These are phyloP conservation scores for Neofusicoccum kwambonambiense DNA, from an alignment of 2,329 filamentous ascomycete genomes.

Conservation along the genomic window DNA sequence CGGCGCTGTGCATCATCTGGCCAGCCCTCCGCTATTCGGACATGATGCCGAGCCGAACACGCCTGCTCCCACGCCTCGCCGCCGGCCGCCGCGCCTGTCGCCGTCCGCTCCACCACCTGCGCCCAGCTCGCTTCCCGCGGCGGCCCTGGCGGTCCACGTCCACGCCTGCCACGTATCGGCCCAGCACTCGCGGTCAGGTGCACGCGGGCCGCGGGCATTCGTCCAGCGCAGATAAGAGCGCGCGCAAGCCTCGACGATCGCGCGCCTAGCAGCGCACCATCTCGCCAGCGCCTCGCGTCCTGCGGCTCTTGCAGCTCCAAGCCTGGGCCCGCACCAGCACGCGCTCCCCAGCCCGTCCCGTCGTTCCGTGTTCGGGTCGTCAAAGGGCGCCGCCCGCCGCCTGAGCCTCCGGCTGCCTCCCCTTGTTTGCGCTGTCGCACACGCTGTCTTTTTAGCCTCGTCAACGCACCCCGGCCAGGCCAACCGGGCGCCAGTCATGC, in stretches of 20 bases:
- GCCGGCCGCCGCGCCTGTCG: not conserved
- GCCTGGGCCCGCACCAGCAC: slow-evolving; percentile 4
- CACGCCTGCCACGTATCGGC: slow-evolving; percentile 14
- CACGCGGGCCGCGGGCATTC: not conserved
- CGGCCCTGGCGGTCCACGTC: not conserved
- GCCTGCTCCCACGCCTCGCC: too few species aligned
- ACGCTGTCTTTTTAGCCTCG: not conserved
- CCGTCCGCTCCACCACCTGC: not conserved
- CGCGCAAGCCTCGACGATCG: slow-evolving; percentile 6
- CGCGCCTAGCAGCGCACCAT: slow-evolving; percentile 7
- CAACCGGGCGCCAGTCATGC: slow-evolving; percentile 11
- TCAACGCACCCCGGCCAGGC: not conserved
- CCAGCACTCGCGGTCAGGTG: slow-evolving; percentile 2
- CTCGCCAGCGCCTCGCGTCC: slow-evolving; percentile 13
- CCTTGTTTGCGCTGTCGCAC: slow-evolving; percentile 9
- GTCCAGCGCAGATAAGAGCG: slow-evolving; percentile 15
- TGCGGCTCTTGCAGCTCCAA: slow-evolving; percentile 15
- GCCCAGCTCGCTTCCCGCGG: not conserved
- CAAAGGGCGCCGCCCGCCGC: not conserved
- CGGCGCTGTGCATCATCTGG: slow-evolving; percentile 13
- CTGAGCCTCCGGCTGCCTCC: not conserved
- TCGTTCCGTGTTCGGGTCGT: not conserved
- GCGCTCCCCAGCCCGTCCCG: not conserved
- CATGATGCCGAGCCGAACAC: slow-evolving; percentile 4
- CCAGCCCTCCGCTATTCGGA: slow-evolving; percentile 9